Evolutionary conservation across 805 yeast species (phyloP), one percentile per base, ranked within the genome.

Genomic region (Yamadazyma laniorum): DNA sequence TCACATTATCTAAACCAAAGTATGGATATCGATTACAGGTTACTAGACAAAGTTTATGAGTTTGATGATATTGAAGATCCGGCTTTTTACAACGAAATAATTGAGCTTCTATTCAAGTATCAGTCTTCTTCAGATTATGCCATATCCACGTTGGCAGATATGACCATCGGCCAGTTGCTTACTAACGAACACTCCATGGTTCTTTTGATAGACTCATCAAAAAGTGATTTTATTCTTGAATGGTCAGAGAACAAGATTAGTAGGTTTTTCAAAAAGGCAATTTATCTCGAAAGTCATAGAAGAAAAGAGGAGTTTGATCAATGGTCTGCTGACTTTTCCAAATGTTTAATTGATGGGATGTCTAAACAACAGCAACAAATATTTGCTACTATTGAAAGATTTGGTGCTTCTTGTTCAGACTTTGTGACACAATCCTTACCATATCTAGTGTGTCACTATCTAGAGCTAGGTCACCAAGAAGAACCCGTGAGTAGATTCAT

Each of bases 1-100:
- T 39, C 49, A 33, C 42, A 44, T 3, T 48, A 45, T 26, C 53
- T 64, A 33, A 50, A 48, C 28, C 56, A 58, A 11, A 65, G 61
- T 41, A 47, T 63, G 19, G 45, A 51, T 12, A 29, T 32, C 2
- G 48, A 44, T 2, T 54, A 51, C 15, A 63, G 67, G 65, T 13
- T 21, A 6, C 14, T 31, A 14, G 23, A 23, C 17, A 12, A 16
- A 4, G 31, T 58, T 6, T 33, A 63, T 14, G 62, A 65, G 6
- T 41, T 26, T 34, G 2, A 39, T 26, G 1, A 50, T 56, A n/a
- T 25, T 22, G 1, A 29, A 25, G n/a, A 14, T 9, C n/a, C 8
- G 3, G 15, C 18, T 18, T 17, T 13, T 15, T 25, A 19, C 11
- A 12, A 30, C 5, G 21, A 25, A 19, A 36, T 36, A 7, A 25